Conservation (phyloP, 2,329 filamentous ascomycete species). For the Xylariales sp. region DNA sequence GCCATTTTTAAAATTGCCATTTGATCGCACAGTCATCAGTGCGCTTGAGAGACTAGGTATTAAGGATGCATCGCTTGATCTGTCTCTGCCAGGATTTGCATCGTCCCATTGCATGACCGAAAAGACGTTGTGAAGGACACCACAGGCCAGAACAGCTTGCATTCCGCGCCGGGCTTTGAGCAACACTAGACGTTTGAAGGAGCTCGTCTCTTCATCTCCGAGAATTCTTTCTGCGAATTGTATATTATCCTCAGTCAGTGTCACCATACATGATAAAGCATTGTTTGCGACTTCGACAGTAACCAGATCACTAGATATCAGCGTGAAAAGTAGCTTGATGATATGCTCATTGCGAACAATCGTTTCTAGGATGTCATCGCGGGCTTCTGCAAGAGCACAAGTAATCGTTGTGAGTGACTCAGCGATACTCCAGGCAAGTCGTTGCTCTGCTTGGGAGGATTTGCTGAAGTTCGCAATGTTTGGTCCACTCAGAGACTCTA, state of each 20-base stretch:
- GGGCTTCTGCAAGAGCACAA: slow-evolving; percentile 50
- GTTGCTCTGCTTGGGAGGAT: slow-evolving; percentile 48
- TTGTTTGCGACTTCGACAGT: slow-evolving; percentile 41
- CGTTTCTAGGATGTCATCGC: slow-evolving; percentile 55
- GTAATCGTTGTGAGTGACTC: slow-evolving; percentile 50
- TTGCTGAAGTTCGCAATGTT: slow-evolving; percentile 40
- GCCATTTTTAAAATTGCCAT: slow-evolving; percentile 25
- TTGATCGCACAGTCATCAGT: slow-evolving; percentile 31
- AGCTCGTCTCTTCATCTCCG: slow-evolving; percentile 39
- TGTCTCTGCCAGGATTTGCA: slow-evolving; percentile 41
- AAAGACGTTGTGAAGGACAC: slow-evolving; percentile 60
- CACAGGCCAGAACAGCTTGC: slow-evolving; percentile 52
- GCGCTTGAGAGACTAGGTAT: slow-evolving; percentile 39
- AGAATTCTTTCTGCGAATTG: slow-evolving; percentile 49
- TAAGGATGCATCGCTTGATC: slow-evolving; percentile 45
- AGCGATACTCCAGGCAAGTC: slow-evolving; percentile 48
- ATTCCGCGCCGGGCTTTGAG: slow-evolving; percentile 44
- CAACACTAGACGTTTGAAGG: slow-evolving; percentile 44
- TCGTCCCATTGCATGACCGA: slow-evolving; percentile 49
- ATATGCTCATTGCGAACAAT: slow-evolving; percentile 46
- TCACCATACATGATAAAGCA: slow-evolving; percentile 50
- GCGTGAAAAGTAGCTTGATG: slow-evolving; percentile 48
- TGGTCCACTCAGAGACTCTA: slow-evolving; percentile 35
- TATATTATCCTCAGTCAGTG: slow-evolving; percentile 56
- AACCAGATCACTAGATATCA: slow-evolving; percentile 37